Base-by-base conservation (phyloP, 2,329 filamentous ascomycete species). In the Cladosporium sp. region DNA sequence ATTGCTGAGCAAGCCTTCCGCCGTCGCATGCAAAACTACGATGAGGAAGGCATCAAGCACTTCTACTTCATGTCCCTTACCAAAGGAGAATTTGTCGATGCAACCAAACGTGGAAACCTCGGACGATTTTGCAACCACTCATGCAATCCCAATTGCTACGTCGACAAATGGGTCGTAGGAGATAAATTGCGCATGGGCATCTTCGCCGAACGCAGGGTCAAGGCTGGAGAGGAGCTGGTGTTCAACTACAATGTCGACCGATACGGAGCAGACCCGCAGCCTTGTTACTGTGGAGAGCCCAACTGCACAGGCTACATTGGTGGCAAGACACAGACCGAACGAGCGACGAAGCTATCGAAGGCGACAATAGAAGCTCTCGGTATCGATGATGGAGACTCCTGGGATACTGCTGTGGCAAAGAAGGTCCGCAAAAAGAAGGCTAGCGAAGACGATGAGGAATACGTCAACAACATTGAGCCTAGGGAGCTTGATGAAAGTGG, bases 211-310 rank as follows among this genome's bases (percentile, higher is more conserved):
- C 88, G 91, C 57, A 78, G 81, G 63, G 86, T 99, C 66, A 83
- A 84, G 65, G 84, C 88, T 15, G 93, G 93, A 50, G 93, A 99
- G 69, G 93, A 99, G 70, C 76, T 99, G 51, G 91, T 96, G 18
- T 99, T 99, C 77, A 96, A 99, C 75, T 99, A 99, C 80, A 99
- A 99, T 63, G 93, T 99, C 58, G 93, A 99, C 70, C 85, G 93
- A 58, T 99, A 99, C 66, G 93, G 93, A 56, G 91, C 93, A 38
- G 90, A 99, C 61, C 92, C 93, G 38, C 92, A 97, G 69, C 90
- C 89, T 22, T 99, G 93, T 71, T 97, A 97, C 70, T 99, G 93
- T 68, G 91, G 83, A 55, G 93, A 99, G 70, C 78, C 84, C 15
- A 97, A 96, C 65, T 99, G 93, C 70, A 89, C 90, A 17, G 93